Evolutionary conservation across 73 alveolate species (phyloP).

Genomic region (Durusdinium trenchii): DNA sequence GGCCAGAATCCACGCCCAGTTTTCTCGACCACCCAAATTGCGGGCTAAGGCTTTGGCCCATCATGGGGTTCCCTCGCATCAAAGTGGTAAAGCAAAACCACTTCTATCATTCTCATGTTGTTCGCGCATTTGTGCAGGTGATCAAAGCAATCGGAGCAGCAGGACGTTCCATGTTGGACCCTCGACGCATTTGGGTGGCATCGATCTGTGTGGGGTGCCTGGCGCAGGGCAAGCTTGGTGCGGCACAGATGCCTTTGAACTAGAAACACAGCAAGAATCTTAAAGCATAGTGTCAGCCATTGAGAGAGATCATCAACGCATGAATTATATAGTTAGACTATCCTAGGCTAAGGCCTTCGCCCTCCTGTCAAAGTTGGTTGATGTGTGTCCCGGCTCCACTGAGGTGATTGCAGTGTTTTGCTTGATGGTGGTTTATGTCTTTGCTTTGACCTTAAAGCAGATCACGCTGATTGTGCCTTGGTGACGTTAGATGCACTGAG

Average conservation of each 20-base stretch:
- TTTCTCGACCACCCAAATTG: too few relatives aligned
- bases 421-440: slow-evolving; percentile 71
- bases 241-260: background rate
- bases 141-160: slow-evolving; percentile 90
- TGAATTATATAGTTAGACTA: background rate
- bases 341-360: background rate
- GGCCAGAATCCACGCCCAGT: too few relatives aligned
- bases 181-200: background rate
- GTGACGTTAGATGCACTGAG: background rate
- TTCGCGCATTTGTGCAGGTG: too few relatives aligned
- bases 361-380: background rate
- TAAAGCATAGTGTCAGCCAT: background rate
- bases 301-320: background rate
- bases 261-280: background rate
- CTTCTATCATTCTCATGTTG: too few relatives aligned
- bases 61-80: too few relatives aligned
- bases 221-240: background rate
- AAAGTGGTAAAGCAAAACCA: too few relatives aligned
- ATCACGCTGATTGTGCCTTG: slow-evolving; percentile 48
- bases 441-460: slow-evolving; percentile 67
- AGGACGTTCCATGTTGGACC: slow-evolving; percentile 66
- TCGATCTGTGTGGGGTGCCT: background rate
- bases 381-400: background rate
- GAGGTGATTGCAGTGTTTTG: slow-evolving; percentile 90
- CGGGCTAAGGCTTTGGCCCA: too few relatives aligned